Evolutionary conservation across 2,329 filamentous ascomycete species (phyloP).

Genomic region (Monilinia vaccinii-corymbosi): DNA sequence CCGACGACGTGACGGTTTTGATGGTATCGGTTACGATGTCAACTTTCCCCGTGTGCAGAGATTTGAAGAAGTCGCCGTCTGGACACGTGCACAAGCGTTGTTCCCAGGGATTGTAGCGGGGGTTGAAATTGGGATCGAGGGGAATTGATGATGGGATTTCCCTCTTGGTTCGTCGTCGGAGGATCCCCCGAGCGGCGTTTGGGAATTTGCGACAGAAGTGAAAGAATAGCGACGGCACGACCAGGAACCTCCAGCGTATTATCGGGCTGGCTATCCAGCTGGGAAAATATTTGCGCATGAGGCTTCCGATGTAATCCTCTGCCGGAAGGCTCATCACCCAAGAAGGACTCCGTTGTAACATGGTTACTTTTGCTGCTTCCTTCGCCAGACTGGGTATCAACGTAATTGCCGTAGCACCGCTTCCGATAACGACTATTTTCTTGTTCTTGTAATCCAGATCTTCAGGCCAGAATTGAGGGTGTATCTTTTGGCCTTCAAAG

Average conservation of each 20-base stretch:
- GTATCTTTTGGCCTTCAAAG: slow-evolving; percentile 51
- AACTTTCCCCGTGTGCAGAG: slow-evolving; percentile 37
- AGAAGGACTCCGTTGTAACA: slow-evolving; percentile 70
- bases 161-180: slow-evolving; percentile 37
- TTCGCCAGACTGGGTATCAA: slow-evolving; percentile 60
- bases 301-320: not conserved
- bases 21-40: slow-evolving; percentile 45
- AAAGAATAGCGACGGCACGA: slow-evolving; percentile 39
- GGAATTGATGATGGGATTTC: slow-evolving; percentile 46
- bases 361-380: slow-evolving; percentile 57
- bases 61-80: slow-evolving; percentile 47
- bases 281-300: slow-evolving; percentile 32
- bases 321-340: slow-evolving; percentile 47
- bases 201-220: slow-evolving; percentile 47
- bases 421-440: slow-evolving; percentile 24
- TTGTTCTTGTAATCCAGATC: slow-evolving; percentile 56
- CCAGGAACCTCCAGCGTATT: slow-evolving; percentile 40
- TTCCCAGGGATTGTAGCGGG: slow-evolving; percentile 57
- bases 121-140: slow-evolving; percentile 54
- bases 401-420: slow-evolving; percentile 68
- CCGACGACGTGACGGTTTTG: slow-evolving; percentile 39
- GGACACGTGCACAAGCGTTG: slow-evolving; percentile 65
- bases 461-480: slow-evolving; percentile 68
- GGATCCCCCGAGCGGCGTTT: slow-evolving; percentile 35
- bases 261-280: slow-evolving; percentile 33